Evolutionary conservation across 2,329 filamentous ascomycete species (phyloP), one percentile per base, ranked within the genome.

Genomic region (Aspergillus floridensis): DNA sequence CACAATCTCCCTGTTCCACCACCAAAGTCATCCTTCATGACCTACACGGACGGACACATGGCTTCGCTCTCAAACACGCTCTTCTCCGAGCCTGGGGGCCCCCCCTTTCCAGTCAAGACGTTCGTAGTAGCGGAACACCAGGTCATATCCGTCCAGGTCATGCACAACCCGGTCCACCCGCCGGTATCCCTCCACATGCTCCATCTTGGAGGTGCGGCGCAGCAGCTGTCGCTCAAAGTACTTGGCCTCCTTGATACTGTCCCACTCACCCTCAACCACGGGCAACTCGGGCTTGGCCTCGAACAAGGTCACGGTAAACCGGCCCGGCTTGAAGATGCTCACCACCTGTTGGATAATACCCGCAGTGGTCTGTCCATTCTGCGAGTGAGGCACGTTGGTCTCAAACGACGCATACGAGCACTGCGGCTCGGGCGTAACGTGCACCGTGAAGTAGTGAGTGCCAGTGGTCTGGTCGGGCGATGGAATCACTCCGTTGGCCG

Each of bases 371-470:
- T 93, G 89, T 16, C 93, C 93, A 58, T 86, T 91, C 79, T 96
- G 92, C 5, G 87, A 88, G 26, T 92, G 90, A 1, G 95, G 95
- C 4, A 99, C 93, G 68, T 98, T 99, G 66, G 95, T 98, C 82
- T 99, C 95, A 73, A 99, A 99, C 2, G 92, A 97, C 38, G 95
- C 95, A 75, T 96, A 99, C 5, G 93, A 97, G 81, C 93, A 99
- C 70, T 96, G 88, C 14, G 93, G 92, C 82, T 99, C 95, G 0
- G 95, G 95, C 0, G 95, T 99, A 66, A 99, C 95, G 73, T 99
- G 95, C 24, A 99, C 95, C 1, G 93, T 99, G 79, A 97, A 99
- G 80, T 99, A 99, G 78, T 98, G 92, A 46, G 86, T 89, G 4
- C 84, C 80, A 55, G 81, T 81, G 41, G 74, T 75, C 60, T 81